phyloP scores from a whole-genome alignment of 805 yeast genomes.

The Kluyveromyces nonfermentans region DNA sequence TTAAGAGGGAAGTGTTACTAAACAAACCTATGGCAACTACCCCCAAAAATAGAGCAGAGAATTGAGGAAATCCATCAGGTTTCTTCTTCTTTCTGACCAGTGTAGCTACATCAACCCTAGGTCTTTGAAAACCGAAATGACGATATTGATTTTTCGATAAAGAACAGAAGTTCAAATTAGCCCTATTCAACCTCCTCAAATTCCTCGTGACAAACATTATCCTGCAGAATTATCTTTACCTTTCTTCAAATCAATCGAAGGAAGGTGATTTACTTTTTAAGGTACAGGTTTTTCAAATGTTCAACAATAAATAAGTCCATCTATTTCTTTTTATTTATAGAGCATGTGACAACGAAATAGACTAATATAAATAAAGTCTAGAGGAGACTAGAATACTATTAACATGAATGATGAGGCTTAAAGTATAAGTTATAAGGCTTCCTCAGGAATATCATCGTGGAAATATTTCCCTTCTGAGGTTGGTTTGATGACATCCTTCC shows the following conservation, averaged over 20 bases:
- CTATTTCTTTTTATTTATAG: not conserved
- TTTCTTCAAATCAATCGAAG: not conserved
- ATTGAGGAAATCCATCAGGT: slow-evolving; percentile 1
- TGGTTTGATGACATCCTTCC: slow-evolving; percentile 81
- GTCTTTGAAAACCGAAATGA: not conserved
- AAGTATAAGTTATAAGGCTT: slow-evolving; percentile 33
- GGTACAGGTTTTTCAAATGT: too few species aligned
- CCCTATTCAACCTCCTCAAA: not conserved
- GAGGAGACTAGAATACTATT: not conserved
- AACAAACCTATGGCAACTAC: not conserved
- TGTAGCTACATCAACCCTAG: slow-evolving; percentile 2
- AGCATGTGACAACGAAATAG: not conserved
- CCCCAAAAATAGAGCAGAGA: not conserved
- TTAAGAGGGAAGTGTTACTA: not conserved
- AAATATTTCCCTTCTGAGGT: slow-evolving; percentile 86
- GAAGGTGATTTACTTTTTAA: too few species aligned
- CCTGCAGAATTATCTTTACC: not conserved
- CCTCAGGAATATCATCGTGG: slow-evolving; percentile 90
- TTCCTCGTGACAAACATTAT: not conserved
- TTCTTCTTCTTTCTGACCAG: slow-evolving; percentile 1
- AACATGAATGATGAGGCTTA: too few species aligned
- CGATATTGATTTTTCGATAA: not conserved
- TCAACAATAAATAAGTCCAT: not conserved
- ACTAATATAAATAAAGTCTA: too few species aligned
- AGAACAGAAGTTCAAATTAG: not conserved